Base-by-base conservation (phyloP, 1,284 basidiomycete genomes). In the Veloporphyrellus conicus region DNA sequence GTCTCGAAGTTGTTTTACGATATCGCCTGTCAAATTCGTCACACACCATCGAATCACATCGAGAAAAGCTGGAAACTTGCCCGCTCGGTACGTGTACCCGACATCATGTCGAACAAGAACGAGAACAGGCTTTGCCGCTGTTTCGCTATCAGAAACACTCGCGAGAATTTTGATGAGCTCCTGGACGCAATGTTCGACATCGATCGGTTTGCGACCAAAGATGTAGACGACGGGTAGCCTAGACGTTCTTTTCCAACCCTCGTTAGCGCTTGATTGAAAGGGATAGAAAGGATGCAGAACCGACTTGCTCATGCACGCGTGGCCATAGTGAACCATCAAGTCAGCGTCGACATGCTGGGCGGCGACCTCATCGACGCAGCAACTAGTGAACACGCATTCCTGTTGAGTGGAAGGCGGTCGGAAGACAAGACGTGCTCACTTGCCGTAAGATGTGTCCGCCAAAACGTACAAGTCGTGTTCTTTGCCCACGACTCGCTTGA, bases 401-500 rank as follows among this genome's bases (percentile, higher is more conserved):
- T 9, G 18, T 31, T 54, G 23, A 66, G 45, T 25, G 28, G 37
- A n/a, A 34, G 29, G 2, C 9, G 6, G 35, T 34, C 16, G 16
- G 6, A 25, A 28, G 34, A 16, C 18, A 12, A 22, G 14, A 19
- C 15, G 46, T 35, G 9, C 25, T 57, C 70, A 82, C 92, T 89
- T 93, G 65, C 94, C 95, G 67, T 98, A 98, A 23, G 93, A 96
- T 22, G 94, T 98, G 69, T 98, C 95, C 12, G 94, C 94, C 16
- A 97, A 77, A 6, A 98, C 87, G 63, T 94, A 98, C 22, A 93
- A 73, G 56, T 94, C 83, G 49, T 71, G 71, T 16, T 63, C 71
- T 14, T 60, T 54, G 18, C 75, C 73, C 16, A 90, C 69, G 44
- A 65, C 65, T 4, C 62, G 62, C 61, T 85, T 87, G 25, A 99